Conservation (phyloP, 306 rosid genomes). For the Lithocarpus polystachyus region DNA sequence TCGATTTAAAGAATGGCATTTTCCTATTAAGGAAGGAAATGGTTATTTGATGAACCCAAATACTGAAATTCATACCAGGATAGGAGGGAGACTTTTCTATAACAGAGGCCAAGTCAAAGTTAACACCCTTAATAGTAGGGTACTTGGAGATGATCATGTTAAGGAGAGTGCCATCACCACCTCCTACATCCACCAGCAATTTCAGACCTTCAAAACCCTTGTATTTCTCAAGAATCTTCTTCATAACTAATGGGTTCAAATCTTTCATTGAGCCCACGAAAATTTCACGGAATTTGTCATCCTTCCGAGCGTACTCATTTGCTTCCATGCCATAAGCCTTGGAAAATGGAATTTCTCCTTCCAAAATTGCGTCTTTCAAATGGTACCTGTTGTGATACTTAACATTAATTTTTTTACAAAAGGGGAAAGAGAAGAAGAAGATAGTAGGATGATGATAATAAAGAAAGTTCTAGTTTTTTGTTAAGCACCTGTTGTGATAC, state of each 20-base stretch:
- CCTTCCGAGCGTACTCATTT: slow-evolving; percentile 11
- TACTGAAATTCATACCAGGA: slow-evolving; percentile 5
- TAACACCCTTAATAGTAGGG: slow-evolving; percentile 24
- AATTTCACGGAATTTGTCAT: slow-evolving; percentile 3
- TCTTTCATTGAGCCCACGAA: slow-evolving; percentile 15
- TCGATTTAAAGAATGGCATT: background rate
- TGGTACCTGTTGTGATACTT: slow-evolving; percentile 10
- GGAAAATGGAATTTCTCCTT: slow-evolving; percentile 21
- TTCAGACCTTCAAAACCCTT: slow-evolving; percentile 27
- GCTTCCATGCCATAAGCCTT: slow-evolving; percentile 12
- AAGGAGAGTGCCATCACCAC: slow-evolving; percentile 20
- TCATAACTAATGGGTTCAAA: slow-evolving; percentile 2
- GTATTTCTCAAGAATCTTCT: slow-evolving; percentile 2
- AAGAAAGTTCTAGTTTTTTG: background rate
- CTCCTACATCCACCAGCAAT: slow-evolving; percentile 24
- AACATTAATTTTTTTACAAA: background rate
- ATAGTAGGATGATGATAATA: background rate
- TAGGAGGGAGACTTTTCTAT: slow-evolving; percentile 6
- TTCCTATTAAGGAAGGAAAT: background rate
- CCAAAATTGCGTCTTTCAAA: slow-evolving; percentile 28
- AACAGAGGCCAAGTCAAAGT: slow-evolving; percentile 30
- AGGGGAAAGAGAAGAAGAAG: background rate
- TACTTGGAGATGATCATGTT: slow-evolving; percentile 26
- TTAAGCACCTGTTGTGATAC: background rate
- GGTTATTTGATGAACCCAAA: background rate